Evolutionary conservation across 176 grass and related monocot species (phyloP).

Genomic region (Dendrocalamus sinicus): DNA sequence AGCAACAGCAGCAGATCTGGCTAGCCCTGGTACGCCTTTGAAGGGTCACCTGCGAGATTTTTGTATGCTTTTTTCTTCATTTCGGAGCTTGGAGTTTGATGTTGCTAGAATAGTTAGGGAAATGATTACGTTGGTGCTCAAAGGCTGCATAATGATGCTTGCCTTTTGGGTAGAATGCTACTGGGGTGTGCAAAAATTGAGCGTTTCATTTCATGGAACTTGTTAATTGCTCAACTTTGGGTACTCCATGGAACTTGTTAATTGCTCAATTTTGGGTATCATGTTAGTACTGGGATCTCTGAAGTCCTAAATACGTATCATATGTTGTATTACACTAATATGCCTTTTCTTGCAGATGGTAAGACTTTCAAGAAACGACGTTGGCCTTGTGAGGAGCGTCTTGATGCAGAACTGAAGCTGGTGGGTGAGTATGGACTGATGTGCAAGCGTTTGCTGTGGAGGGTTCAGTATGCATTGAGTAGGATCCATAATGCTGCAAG

Average conservation of each 20-base stretch:
- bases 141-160: neutral
- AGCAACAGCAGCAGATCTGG: neutral
- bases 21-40: neutral
- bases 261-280: neutral
- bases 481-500: conserved; percentile 77
- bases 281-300: neutral
- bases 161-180: neutral
- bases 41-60: neutral
- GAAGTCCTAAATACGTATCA: neutral
- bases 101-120: neutral
- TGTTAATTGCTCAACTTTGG: too few species aligned
- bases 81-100: neutral
- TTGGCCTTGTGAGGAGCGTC: conserved; percentile 76
- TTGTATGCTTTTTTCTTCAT: neutral
- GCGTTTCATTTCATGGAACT: neutral
- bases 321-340: neutral
- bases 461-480: conserved; percentile 72
- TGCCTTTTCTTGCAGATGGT: conserved; percentile 50
- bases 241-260: neutral
- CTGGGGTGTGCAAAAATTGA: neutral
- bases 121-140: neutral
- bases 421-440: conserved; percentile 75
- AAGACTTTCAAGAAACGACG: conserved; percentile 82
- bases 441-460: conserved; percentile 78
- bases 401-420: conserved; percentile 69